These are phyloP conservation scores for Phascolomyces articulosus DNA, from an alignment of 371 early-diverging fungal genomes.

Conservation along the genomic window DNA sequence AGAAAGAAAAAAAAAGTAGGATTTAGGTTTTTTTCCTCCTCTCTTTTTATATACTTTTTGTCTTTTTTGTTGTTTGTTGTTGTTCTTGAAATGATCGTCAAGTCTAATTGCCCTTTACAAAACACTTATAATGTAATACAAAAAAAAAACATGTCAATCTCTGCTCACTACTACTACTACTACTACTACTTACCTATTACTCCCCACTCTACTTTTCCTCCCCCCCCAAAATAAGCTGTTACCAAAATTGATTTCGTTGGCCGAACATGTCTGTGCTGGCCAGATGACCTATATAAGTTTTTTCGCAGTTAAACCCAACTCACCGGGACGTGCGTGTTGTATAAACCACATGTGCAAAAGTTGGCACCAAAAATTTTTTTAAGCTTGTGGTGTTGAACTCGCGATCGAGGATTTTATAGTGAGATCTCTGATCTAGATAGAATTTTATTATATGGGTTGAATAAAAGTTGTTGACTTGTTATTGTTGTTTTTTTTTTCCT, in stretches of 20 bases:
- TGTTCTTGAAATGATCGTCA: background rate
- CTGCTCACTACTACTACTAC: too few relatives aligned
- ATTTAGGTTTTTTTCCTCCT: too few relatives aligned
- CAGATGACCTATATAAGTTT: background rate
- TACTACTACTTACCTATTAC: too few relatives aligned
- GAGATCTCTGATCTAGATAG: slow-evolving; percentile 2
- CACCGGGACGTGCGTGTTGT: background rate
- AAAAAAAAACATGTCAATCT: background rate
- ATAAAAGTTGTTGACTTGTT: background rate
- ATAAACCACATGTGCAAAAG: slow-evolving; percentile 5
- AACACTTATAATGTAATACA: background rate
- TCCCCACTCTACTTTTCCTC: too few relatives aligned
- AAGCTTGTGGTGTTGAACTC: background rate
- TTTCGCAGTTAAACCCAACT: background rate
- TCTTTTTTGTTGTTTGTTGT: background rate
- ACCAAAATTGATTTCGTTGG: slow-evolving; percentile 1
- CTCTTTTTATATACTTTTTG: background rate
- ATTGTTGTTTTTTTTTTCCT: too few relatives aligned
- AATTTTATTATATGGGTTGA: background rate
- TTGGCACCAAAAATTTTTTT: background rate
- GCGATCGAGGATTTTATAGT: slow-evolving; percentile 3
- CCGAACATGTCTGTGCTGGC: background rate
- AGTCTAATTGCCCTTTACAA: slow-evolving; percentile 2
- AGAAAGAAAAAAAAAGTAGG: background rate
- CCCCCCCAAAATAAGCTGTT: background rate